Evolutionary conservation across 257 asterid genomes (phyloP).

Genomic region (Nicotiana benthamiana): DNA sequence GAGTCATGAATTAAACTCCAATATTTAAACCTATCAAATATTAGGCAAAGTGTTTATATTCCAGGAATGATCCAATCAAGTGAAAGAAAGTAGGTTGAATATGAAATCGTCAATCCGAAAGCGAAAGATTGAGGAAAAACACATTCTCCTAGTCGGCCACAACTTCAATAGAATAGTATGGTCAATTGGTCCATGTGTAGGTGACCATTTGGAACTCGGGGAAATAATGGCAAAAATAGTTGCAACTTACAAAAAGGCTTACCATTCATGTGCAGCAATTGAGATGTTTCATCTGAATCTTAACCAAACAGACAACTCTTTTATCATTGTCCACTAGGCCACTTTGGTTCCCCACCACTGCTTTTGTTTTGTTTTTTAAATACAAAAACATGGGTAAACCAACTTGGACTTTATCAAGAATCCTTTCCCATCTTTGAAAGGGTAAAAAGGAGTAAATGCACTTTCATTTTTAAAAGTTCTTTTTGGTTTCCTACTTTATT

Average conservation of each 20-base stretch:
- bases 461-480: background rate
- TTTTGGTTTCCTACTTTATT: background rate
- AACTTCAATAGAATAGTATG: background rate
- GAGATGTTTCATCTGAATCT: background rate
- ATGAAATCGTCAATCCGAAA: background rate
- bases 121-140: background rate
- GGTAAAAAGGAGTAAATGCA: background rate
- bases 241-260: background rate
- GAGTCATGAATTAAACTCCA: too few relatives aligned
- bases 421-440: background rate
- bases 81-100: background rate
- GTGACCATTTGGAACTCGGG: background rate
- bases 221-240: background rate
- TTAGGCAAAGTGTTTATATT: background rate
- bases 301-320: background rate
- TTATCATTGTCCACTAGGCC: background rate
- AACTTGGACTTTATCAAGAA: constrained; percentile 5
- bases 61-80: background rate
- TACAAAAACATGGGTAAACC: background rate
- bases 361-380: background rate
- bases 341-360: background rate
- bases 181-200: background rate
- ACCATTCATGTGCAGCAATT: background rate
- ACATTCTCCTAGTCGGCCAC: background rate
- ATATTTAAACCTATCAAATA: too few relatives aligned